Evolutionary conservation across 2,329 filamentous ascomycete genomes (phyloP), one percentile per base, ranked within the genome.

Genomic region (Madurella fahalii): DNA sequence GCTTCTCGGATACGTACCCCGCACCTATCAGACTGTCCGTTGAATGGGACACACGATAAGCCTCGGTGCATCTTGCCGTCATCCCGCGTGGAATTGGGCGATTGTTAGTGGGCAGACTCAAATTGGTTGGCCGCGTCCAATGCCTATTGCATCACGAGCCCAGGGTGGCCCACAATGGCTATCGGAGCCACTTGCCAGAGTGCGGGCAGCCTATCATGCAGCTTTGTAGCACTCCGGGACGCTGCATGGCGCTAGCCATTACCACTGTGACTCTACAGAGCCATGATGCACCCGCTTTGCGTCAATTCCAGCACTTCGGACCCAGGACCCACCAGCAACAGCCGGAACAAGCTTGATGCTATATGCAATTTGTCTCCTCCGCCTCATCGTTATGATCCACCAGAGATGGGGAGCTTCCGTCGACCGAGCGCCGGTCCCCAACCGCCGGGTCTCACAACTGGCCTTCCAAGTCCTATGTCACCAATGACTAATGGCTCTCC

Each of bases 21-120:
- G 17, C 47, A 44, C 62, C 60, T 64, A 63, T 63, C 59, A 64
- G 43, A 41, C 45, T 13, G 46, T 46, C 50, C 41, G 56, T 58
- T 56, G 59, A 59, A 62, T 60, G 50, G 55, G 53, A 37, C 34
- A 15, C 52, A 51, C 62, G 63, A 64, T 67, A 63, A 64, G 59
- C 52, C 48, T 39, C 39, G 46, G 32, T 45, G 46, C 54, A 52
- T 64, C 56, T 43, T 66, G 60, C 61, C 63, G 64, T 65, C 64
- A 64, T 66, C 64, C 64, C 64, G 59, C 64, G 61, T 58, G 50
- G 53, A 54, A 37, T 43, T 48, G 45, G 50, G 47, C 34, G 17
- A 40, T 56, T 50, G 52, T 52, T 53, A 53, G 56, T 54, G 58
- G 58, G 53, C 50, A 53, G n/a, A 45, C 56, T 20, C 9, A 37